These are phyloP conservation scores for Colletotrichum zoysiae DNA, from an alignment of 2,329 filamentous ascomycete species.

Conservation along the genomic window DNA sequence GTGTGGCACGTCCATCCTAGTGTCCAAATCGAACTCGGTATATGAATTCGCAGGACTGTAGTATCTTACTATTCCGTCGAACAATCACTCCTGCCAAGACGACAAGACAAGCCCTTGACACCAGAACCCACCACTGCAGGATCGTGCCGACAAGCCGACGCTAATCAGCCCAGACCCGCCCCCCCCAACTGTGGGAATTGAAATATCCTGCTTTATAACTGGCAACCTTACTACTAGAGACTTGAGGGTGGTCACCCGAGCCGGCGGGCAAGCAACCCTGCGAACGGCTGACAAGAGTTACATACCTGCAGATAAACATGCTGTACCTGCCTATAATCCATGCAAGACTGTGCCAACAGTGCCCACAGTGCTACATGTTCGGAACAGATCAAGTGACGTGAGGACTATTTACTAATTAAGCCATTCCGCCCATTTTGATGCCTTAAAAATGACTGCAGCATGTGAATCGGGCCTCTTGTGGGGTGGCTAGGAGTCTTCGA, in stretches of 20 bases:
- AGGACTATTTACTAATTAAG: no score
- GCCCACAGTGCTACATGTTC: not conserved
- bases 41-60: not conserved
- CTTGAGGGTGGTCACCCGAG: not conserved
- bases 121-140: slow-evolving; percentile 4
- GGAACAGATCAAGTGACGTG: not conserved
- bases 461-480: not conserved
- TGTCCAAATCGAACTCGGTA: not conserved
- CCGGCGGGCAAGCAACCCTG: not conserved
- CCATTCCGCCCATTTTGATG: not conserved
- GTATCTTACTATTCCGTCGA: no score
- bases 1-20: not conserved
- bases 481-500: not conserved
- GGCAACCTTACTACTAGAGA: no score
- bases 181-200: not conserved
- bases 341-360: not conserved
- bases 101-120: no score
- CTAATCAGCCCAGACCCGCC: not conserved
- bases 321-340: no score
- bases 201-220: not conserved
- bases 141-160: slow-evolving; percentile 29
- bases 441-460: not conserved
- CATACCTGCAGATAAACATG: no score
- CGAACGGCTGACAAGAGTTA: not conserved
- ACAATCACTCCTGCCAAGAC: not conserved